These are phyloP conservation scores for Penicillium freii DNA, from an alignment of 2,329 filamentous ascomycete genomes.

Conservation along the genomic window DNA sequence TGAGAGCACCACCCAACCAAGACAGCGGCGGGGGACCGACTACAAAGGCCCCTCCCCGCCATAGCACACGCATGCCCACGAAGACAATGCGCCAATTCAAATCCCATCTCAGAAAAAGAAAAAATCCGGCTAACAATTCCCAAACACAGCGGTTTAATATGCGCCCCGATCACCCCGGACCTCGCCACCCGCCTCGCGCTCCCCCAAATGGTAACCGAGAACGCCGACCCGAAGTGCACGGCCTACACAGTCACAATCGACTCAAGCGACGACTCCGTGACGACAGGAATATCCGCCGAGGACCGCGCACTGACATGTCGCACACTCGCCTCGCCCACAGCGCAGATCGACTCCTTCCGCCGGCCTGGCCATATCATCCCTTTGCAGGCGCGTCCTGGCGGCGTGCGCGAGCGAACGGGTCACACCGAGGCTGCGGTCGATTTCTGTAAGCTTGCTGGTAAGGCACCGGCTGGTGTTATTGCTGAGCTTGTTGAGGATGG, in stretches of 20 bases:
- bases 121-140: not conserved
- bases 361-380: slow-evolving; percentile 90
- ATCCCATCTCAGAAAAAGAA: not conserved
- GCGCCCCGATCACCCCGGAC: slow-evolving; percentile 72
- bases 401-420: slow-evolving; percentile 73
- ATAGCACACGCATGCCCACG: not conserved
- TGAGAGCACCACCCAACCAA: slow-evolving; percentile 22
- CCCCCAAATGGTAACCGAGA: slow-evolving; percentile 86
- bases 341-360: slow-evolving; percentile 62
- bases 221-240: slow-evolving; percentile 77
- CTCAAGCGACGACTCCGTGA: slow-evolving; percentile 67
- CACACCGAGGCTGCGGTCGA: slow-evolving; percentile 95
- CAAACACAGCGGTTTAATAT: slow-evolving; percentile 70
- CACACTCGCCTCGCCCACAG: slow-evolving; percentile 67
- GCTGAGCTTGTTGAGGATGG: slow-evolving; percentile 91
- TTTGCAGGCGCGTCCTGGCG: slow-evolving; percentile 72
- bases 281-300: slow-evolving; percentile 86
- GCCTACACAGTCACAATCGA: slow-evolving; percentile 93
- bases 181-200: slow-evolving; percentile 71
- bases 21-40: not conserved
- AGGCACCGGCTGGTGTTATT: slow-evolving; percentile 73
- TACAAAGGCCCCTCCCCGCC: not conserved
- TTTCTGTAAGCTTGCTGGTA: slow-evolving; percentile 81
- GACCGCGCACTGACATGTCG: slow-evolving; percentile 82
- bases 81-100: not conserved